Evolutionary conservation across 495 filamentous ascomycete species (phyloP).

Genomic region (Bombardia bombarda): DNA sequence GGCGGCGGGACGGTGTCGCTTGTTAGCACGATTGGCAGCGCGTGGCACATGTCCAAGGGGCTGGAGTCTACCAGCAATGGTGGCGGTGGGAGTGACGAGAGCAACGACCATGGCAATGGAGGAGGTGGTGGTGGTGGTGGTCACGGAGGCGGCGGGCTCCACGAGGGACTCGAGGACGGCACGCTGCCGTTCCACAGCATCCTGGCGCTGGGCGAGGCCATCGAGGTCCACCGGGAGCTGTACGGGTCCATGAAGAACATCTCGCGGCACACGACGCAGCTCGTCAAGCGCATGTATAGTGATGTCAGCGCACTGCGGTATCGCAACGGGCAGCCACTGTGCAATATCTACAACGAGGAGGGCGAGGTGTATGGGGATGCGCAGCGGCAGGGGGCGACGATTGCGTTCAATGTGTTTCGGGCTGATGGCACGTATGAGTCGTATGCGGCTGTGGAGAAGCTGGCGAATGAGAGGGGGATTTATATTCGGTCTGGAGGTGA

Average conservation of each 20-base stretch:
- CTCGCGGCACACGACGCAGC: constrained; percentile 52
- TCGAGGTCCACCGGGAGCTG: constrained; percentile 54
- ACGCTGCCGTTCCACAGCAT: constrained; percentile 75
- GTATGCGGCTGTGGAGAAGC: constrained; percentile 53
- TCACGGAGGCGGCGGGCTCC: constrained; percentile 24
- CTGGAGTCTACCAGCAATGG: constrained; percentile 14
- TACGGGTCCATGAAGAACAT: constrained; percentile 56
- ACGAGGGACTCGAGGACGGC: constrained; percentile 68
- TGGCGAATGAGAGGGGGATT: constrained; percentile 53
- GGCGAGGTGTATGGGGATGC: constrained; percentile 42
- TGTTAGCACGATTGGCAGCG: constrained; percentile 47
- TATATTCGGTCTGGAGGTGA: constrained; percentile 64
- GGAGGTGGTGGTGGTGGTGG: constrained; percentile 1
- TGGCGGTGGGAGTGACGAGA: neutral
- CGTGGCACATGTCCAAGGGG: constrained; percentile 60
- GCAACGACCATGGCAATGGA: neutral
- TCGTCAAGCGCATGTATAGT: constrained; percentile 44
- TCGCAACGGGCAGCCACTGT: constrained; percentile 47
- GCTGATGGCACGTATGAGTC: constrained; percentile 47
- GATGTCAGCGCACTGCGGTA: constrained; percentile 48
- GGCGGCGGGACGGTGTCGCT: constrained; percentile 72
- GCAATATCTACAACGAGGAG: constrained; percentile 51
- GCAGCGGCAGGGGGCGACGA: constrained; percentile 55
- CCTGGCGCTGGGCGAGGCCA: constrained; percentile 59
- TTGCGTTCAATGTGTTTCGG: constrained; percentile 60